Evolutionary conservation across 1,139 yeast species (phyloP), one percentile per base, ranked within the genome.

Genomic region (Scheffersomyces stambukii): DNA sequence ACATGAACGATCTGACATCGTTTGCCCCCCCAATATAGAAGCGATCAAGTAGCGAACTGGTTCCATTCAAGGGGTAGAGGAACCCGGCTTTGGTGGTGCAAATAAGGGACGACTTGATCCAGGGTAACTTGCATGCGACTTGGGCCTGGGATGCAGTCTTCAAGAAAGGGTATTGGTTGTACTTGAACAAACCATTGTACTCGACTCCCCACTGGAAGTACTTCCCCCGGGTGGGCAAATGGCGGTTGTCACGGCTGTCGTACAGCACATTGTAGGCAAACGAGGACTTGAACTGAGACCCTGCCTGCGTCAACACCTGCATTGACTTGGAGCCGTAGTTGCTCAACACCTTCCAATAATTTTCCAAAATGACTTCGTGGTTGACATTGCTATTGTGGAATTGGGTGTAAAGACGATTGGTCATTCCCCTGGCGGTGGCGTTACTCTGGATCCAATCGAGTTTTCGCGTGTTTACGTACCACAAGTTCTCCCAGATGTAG

Each of bases 11-110:
- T 28, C 95, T 66, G 2, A 86, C 77, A 43, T 83, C 94, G 42
- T 83, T 82, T 1, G 95, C 83, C 0, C 95, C 95, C n/a, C 78
- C 79, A 12, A 69, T 56, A 42, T 61, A 70, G 34, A 71, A 72
- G 33, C 75, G 50, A 42, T 72, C 78, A 43, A 93, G 83, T n/a
- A 82, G 60, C 42, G 73, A 56, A n/a, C 55, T 48, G 16, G 43
- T 43, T 0, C 50, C 45, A 12, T 46, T 46, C 5, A 64, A 45
- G 6, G 72, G 60, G 24, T 57, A 58, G 9, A 77, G 51, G 25
- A 71, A 52, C 0, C 93, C 91, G 3, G 71, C 56, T 42, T 70
- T 76, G 8, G 69, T 46, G 13, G 74, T 60, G 25, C 57, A 41
- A 12, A 72, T 64, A 21, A 70, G 27, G 12, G 70, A 57, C 64